Evolutionary conservation across 140 eudicot species (phyloP), one percentile per base, ranked within the genome.

Genomic region (Cichorium intybus): DNA sequence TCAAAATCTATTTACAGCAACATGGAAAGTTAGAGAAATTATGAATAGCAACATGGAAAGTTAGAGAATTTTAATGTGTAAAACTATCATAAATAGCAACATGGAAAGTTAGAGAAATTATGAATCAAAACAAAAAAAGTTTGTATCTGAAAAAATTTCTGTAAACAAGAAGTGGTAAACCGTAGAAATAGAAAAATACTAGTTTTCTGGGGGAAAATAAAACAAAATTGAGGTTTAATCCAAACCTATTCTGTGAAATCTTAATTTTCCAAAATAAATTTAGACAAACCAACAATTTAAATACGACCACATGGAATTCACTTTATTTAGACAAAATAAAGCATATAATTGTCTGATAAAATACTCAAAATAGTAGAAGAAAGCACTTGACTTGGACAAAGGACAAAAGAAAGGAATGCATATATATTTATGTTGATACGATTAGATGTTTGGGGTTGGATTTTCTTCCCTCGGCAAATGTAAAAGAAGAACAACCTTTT

Each of bases 371-470:
- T 11, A 18, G 47, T 50, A 12, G 35, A 51, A n/a, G 14, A 39
- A 15, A 41, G 31, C 52, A 22, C 7, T 12, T 41, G 29, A 37
- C 37, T 12, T 60, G 45, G 4, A 41, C 27, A 63, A 63, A 47
- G 17, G 22, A 18, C 10, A 46, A 46, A 62, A 24, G 0, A 15
- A 24, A 62, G 24, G 45, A 20, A 7, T 39, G 49, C 34, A 41
- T 50, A 2, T 27, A 24, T 34, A 12, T 60, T 12, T 24, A 35
- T 35, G 56, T 50, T 28, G 51, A 62, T 22, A 39, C 56, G 69
- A 71, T 35, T 51, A 29, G 64, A 61, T 62, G 47, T 34, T 61
- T 69, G 10, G 46, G 66, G 58, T 33, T 48, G 28, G 62, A 71
- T 61, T 71, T 27, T 46, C 41, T 21, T 58, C 50, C 56, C 33